Percentiles rank a stretch among this genome's conserved stretches.
Evolutionary conservation across 495 filamentous ascomycete species (phyloP).

Genomic region (Hypomontagnella submonticulosa): DNA sequence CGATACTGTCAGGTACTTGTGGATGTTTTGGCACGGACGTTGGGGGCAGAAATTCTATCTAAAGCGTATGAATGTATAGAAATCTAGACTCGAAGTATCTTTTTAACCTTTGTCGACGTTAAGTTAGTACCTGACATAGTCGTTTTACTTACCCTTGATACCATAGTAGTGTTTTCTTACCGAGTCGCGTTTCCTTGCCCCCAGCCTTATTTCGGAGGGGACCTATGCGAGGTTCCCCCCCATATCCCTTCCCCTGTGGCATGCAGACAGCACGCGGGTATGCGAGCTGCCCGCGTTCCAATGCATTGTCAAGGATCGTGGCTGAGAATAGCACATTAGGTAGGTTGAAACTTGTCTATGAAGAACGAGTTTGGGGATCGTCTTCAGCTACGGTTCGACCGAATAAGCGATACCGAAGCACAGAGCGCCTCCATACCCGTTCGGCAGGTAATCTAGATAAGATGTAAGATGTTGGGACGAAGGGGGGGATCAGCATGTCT

Average conservation of each 20-base stretch:
- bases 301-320: slow-evolving; percentile 23
- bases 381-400: not conserved
- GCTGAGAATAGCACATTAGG: slow-evolving; percentile 13
- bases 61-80: no score
- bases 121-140: no score
- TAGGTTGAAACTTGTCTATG: slow-evolving; percentile 21
- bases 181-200: slow-evolving; percentile 1
- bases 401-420: slow-evolving; percentile 6
- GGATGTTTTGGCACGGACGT: no score
- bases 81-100: no score
- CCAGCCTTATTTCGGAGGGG: slow-evolving; percentile 5
- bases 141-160: no score
- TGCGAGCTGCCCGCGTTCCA: not conserved
- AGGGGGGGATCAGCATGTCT: slow-evolving; percentile 23
- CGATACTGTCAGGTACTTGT: no score
- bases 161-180: no score
- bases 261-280: not conserved
- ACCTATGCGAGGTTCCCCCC: not conserved
- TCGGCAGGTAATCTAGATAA: slow-evolving; percentile 2
- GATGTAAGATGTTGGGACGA: not conserved
- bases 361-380: slow-evolving; percentile 6
- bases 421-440: slow-evolving; percentile 1
- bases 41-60: no score
- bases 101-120: no score
- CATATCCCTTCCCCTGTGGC: not conserved